phyloP scores from a whole-genome alignment of 345 rosid species.

The Erodium maritimum region DNA sequence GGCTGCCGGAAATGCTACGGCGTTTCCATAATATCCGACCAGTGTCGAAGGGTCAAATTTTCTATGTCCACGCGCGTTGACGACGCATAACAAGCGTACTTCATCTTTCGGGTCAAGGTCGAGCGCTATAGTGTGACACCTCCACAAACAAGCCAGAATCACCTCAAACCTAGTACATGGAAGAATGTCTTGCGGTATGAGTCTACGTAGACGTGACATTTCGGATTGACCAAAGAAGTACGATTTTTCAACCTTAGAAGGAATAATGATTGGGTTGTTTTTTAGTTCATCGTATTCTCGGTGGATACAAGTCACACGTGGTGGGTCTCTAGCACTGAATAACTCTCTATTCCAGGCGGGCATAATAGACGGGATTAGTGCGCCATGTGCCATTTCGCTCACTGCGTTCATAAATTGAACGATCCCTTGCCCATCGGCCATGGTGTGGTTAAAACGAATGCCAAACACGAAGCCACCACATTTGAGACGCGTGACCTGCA shows the following conservation, averaged over 20 bases:
- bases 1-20: conserved; percentile 19
- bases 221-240: conserved; percentile 13
- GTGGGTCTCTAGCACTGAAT: conserved; percentile 7
- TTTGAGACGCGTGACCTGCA: conserved; percentile 8
- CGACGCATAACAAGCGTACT: conserved; percentile 2
- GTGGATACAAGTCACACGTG: conserved; percentile 1
- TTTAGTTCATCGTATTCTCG: conserved; percentile 2
- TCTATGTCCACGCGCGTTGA: conserved; percentile 5
- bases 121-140: conserved; percentile 13
- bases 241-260: conserved; percentile 1
- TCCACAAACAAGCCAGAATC: conserved; percentile 18
- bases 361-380: background rate
- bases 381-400: conserved; percentile 7
- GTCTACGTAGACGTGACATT: conserved; percentile 1
- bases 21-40: conserved; percentile 35
- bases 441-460: conserved; percentile 2
- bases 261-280: background rate
- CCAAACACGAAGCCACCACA: conserved; percentile 14
- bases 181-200: conserved; percentile 1
- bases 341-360: conserved; percentile 13
- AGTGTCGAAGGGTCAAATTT: background rate
- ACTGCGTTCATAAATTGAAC: conserved; percentile 3
- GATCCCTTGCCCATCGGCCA: conserved; percentile 4
- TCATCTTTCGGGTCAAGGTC: conserved; percentile 8
- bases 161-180: conserved; percentile 15